Conservation (phyloP, 2,329 filamentous ascomycete genomes). For the Colletotrichum chrysophilum region DNA sequence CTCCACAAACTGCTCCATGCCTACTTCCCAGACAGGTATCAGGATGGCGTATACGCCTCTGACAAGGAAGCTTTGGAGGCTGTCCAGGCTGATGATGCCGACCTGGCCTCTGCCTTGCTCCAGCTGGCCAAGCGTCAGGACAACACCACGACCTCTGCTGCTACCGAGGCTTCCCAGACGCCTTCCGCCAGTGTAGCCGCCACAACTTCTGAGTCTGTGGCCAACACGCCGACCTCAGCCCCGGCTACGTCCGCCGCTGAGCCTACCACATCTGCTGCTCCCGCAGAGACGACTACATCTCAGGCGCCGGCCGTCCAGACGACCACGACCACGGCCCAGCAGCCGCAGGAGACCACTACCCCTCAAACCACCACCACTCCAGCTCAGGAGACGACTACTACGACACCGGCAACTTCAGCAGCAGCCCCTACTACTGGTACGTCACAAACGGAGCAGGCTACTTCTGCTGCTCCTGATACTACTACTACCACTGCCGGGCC, state of each 20-base stretch:
- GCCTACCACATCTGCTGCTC: neutral
- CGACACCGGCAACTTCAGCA: conserved; percentile 30
- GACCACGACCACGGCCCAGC: conserved; percentile 12
- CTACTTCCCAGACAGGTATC: conserved; percentile 66
- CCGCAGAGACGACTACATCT: conserved; percentile 6
- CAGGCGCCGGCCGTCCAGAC: conserved; percentile 1
- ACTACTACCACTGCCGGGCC: conserved; percentile 32
- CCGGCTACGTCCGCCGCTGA: conserved; percentile 25
- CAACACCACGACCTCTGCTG: conserved; percentile 31
- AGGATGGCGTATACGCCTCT: conserved; percentile 71
- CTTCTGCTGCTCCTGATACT: conserved; percentile 26
- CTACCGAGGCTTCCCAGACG: conserved; percentile 14
- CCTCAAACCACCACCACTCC: conserved; percentile 11
- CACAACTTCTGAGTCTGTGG: neutral
- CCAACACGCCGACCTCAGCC: conserved; percentile 24
- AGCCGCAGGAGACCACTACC: conserved; percentile 3
- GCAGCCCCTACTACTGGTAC: conserved; percentile 32
- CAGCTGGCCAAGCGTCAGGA: conserved; percentile 68
- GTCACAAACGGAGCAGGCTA: conserved; percentile 21
- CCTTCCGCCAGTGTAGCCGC: conserved; percentile 20
- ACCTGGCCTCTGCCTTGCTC: conserved; percentile 66
- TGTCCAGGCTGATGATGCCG: conserved; percentile 64
- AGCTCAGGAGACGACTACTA: conserved; percentile 17
- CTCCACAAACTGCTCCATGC: conserved; percentile 72
- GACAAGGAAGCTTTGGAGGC: conserved; percentile 69